Conservation (phyloP, 768 basidiomycete species). For the Boletus tomentosulus region DNA sequence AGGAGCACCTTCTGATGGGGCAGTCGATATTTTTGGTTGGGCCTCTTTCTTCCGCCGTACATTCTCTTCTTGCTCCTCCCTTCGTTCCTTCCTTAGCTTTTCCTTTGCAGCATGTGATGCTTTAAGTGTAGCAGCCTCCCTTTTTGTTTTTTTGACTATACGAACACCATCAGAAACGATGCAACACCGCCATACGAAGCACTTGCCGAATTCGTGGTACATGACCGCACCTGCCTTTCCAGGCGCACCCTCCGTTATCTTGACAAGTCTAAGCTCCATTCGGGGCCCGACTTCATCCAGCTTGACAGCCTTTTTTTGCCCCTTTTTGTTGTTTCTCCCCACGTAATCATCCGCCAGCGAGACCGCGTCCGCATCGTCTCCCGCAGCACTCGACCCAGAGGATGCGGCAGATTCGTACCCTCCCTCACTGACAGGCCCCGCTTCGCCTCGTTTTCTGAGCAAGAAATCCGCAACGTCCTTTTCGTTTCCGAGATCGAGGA, state of each 20-base stretch:
- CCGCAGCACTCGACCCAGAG: constrained; percentile 78
- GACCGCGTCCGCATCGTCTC: constrained; percentile 76
- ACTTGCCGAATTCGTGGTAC: constrained; percentile 90
- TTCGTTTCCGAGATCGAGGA: constrained; percentile 83
- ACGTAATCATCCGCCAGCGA: constrained; percentile 91
- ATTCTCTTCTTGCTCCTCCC: constrained; percentile 90
- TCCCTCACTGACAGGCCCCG: constrained; percentile 50
- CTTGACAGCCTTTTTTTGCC: constrained; percentile 84
- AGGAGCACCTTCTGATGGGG: constrained; percentile 28
- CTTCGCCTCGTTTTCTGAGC: constrained; percentile 62
- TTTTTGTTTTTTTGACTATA: constrained; percentile 86
- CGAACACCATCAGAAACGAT: constrained; percentile 2
- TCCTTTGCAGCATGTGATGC: constrained; percentile 75
- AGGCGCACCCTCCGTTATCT: constrained; percentile 91
- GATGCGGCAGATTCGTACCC: constrained; percentile 80
- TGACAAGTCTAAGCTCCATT: constrained; percentile 89
- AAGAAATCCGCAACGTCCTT: constrained; percentile 96
- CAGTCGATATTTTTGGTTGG: constrained; percentile 25
- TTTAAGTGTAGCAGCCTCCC: constrained; percentile 62
- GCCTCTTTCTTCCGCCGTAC: constrained; percentile 74
- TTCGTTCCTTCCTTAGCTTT: constrained; percentile 67
- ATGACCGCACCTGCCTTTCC: constrained; percentile 92
- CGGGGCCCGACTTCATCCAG: constrained; percentile 94
- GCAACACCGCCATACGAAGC: background rate
- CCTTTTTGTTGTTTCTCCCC: constrained; percentile 90